These are phyloP conservation scores for Aegilops longissima DNA, from an alignment of 176 grass and related monocot genomes.

Conservation along the genomic window DNA sequence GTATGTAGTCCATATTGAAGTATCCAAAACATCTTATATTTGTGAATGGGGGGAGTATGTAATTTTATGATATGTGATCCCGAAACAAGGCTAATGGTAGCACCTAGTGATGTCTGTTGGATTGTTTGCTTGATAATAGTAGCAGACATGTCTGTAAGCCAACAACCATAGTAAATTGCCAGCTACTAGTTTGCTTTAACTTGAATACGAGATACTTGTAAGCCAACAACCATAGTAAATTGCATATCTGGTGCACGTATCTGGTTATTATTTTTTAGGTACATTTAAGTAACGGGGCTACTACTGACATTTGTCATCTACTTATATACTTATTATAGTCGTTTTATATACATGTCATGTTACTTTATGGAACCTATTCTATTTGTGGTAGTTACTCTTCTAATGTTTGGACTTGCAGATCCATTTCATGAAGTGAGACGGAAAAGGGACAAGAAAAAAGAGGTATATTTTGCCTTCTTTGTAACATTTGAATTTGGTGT, in stretches of 20 bases:
- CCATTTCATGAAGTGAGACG: conserved; percentile 93
- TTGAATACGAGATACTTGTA: neutral
- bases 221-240: neutral
- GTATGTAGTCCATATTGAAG: no score
- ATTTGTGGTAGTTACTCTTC: conserved; percentile 12
- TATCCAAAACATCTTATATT: no score
- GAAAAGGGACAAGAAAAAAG: conserved; percentile 84
- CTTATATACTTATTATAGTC: neutral
- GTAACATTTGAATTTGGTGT: neutral
- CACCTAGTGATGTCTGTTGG: neutral
- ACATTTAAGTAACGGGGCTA: neutral
- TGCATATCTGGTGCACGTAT: neutral
- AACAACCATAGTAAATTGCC: neutral
- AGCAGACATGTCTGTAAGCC: neutral
- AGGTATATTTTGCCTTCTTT: conserved; percentile 54
- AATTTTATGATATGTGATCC: neutral
- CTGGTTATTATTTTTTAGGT: neutral
- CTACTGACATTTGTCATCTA: neutral
- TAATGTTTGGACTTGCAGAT: conserved; percentile 57
- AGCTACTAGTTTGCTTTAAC: no score
- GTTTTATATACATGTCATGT: neutral
- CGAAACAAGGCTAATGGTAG: neutral
- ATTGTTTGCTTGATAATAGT: neutral
- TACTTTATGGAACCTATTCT: neutral
- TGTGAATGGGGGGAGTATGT: no score